Base-by-base conservation (phyloP, 129 eudicot genomes). In the Flaveria robusta region DNA sequence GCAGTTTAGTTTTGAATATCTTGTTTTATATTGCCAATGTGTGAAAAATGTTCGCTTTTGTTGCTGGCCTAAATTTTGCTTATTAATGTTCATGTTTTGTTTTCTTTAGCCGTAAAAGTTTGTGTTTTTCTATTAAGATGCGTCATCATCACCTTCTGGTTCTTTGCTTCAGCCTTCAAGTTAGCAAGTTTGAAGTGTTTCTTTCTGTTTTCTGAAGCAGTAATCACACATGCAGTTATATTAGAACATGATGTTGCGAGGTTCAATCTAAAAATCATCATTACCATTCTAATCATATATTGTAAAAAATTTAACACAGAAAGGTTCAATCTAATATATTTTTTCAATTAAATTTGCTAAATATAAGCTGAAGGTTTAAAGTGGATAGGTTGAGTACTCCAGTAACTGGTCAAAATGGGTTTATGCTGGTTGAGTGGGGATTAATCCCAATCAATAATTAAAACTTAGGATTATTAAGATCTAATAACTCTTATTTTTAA, bases 51-150 rank as follows among this genome's bases (percentile, higher is more conserved):
- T 34, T 67, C 6, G 23, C 43, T 16, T 65, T 68, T 73, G 27
- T 55, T 73, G 68, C 55, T n/a, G 70, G 73, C 77, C 66, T 3
- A 68, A 68, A 16, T 81, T 72, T 75, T 81, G 74, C 37, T 80
- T 66, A 63, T 27, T 72, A 13, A 62, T 51, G 20, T 79, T 23
- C 66, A 19, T 71, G 56, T 62, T 50, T 46, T 20, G 55, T 71
- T 51, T 75, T 45, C 22, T 20, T 63, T 14, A 27, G 71, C 39
- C 3, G 15, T 39, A 47, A 52, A 55, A 10, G 15, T 67, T 27
- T 46, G 49, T 51, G 47, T 72, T 37, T 46, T 77, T 1, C 6
- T 56, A 16, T 59, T 41, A 74, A 74, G 68, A 59, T 26, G 58
- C 77, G 15, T 54, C 15, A 34, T 31, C 10, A 3, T 15, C 10